These are phyloP conservation scores for Ensete glaucum DNA, from an alignment of 176 grass and related monocot species.

Conservation along the genomic window DNA sequence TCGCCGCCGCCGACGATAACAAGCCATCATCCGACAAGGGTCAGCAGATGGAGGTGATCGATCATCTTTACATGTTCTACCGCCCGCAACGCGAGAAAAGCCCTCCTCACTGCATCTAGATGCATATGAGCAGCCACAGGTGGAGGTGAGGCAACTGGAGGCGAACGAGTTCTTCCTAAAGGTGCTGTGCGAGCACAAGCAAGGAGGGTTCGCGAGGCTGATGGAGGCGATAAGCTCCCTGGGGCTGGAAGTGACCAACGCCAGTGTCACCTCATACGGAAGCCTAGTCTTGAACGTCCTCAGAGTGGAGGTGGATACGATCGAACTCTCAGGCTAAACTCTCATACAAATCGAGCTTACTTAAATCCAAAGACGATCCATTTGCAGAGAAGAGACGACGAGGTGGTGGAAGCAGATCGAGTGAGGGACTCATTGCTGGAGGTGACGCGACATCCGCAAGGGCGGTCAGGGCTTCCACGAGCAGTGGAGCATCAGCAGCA, in stretches of 20 bases:
- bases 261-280: conserved; percentile 62
- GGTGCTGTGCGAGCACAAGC: conserved; percentile 61
- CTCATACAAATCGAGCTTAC: background rate
- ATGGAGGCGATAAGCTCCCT: conserved; percentile 61
- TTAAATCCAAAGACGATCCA: no score
- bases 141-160: conserved; percentile 70
- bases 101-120: background rate
- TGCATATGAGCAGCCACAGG: conserved; percentile 46
- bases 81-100: background rate
- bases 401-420: conserved; percentile 58
- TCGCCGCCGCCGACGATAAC: background rate
- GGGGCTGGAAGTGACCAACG: conserved; percentile 67
- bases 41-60: conserved; percentile 38
- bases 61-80: background rate
- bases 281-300: conserved; percentile 71
- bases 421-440: conserved; percentile 75
- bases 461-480: conserved; percentile 22
- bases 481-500: background rate
- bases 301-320: conserved; percentile 40
- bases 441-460: conserved; percentile 50
- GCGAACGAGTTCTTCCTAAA: conserved; percentile 89
- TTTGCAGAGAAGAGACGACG: conserved; percentile 53
- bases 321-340: background rate
- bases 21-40: conserved; percentile 24
- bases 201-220: conserved; percentile 47